Conservation (phyloP, 192 early-diverging fungal genomes). For the Coemansia sp. region DNA sequence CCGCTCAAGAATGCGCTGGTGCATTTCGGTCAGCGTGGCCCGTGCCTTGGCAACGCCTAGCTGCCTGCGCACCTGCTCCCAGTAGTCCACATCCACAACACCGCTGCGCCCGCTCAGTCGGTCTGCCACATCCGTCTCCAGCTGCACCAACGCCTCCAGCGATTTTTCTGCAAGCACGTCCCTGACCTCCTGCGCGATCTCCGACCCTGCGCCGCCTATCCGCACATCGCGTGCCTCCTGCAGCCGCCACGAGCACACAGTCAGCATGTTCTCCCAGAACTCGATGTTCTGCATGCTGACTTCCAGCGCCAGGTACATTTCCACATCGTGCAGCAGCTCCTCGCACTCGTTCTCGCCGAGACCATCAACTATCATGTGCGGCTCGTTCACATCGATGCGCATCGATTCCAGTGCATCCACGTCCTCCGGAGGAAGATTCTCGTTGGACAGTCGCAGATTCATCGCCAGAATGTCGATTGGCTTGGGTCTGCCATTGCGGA, state of each 20-base stretch:
- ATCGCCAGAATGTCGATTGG: constrained; percentile 93
- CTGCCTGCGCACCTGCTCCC: constrained; percentile 79
- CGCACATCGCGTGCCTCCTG: constrained; percentile 13
- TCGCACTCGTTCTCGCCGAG: constrained; percentile 65
- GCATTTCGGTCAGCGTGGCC: constrained; percentile 67
- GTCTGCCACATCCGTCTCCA: constrained; percentile 73
- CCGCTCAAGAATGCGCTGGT: constrained; percentile 70
- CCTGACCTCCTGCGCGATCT: constrained; percentile 61
- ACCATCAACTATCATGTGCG: constrained; percentile 74
- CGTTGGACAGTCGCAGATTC: constrained; percentile 79
- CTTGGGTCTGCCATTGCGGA: constrained; percentile 81
- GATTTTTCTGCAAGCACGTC: constrained; percentile 73
- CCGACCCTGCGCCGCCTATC: neutral
- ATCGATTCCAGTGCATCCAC: constrained; percentile 61
- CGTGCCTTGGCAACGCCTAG: constrained; percentile 84
- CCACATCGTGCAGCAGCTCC: constrained; percentile 84
- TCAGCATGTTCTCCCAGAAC: constrained; percentile 86
- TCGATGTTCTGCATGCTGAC: constrained; percentile 68
- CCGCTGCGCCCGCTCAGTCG: constrained; percentile 64
- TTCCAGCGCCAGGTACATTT: constrained; percentile 85
- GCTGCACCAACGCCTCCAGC: constrained; percentile 64
- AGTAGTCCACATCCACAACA: constrained; percentile 91
- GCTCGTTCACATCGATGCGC: constrained; percentile 82
- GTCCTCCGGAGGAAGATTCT: constrained; percentile 63
- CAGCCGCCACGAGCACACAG: constrained; percentile 75